Percentiles rank a stretch among this genome's conserved stretches.
Evolutionary conservation across 2,329 filamentous ascomycete species (phyloP).

Genomic region (Helotiales sp.): DNA sequence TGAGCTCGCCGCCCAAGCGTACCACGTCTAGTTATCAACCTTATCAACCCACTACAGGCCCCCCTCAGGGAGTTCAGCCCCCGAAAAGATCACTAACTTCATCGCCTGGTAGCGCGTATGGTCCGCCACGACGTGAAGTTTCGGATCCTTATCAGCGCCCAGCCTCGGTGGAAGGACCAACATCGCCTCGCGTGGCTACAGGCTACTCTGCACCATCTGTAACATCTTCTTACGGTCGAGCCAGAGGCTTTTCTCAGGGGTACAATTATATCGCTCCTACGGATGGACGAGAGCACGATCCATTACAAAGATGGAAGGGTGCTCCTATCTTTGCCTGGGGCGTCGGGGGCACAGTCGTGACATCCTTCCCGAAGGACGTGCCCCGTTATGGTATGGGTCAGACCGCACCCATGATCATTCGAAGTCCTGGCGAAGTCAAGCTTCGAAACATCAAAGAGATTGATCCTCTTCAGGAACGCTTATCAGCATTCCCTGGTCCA

Average conservation of each 20-base stretch:
- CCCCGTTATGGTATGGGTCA: constrained; percentile 77
- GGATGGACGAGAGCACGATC: constrained; percentile 70
- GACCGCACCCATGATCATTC: constrained; percentile 73
- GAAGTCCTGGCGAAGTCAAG: constrained; percentile 79
- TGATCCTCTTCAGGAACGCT: constrained; percentile 67
- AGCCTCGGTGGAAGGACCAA: constrained; percentile 45
- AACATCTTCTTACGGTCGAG: constrained; percentile 35
- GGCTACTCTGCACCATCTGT: constrained; percentile 12
- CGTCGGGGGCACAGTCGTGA: constrained; percentile 78
- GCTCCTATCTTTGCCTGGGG: constrained; percentile 86
- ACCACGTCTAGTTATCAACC: constrained; percentile 52
- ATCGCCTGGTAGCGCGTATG: constrained; percentile 57
- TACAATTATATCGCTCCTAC: constrained; percentile 62
- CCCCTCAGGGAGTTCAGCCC: constrained; percentile 44
- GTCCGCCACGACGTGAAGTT: constrained; percentile 44
- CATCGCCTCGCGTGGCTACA: constrained; percentile 25
- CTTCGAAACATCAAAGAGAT: constrained; percentile 74
- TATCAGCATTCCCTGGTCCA: constrained; percentile 86
- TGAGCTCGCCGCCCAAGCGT: constrained; percentile 58
- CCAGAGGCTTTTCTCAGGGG: constrained; percentile 53
- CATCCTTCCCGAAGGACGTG: constrained; percentile 84
- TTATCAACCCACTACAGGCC: constrained; percentile 22
- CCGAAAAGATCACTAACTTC: constrained; percentile 63
- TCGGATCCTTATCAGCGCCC: constrained; percentile 49
- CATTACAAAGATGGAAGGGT: constrained; percentile 87